Percentiles rank a stretch among this genome's conserved stretches.
Conservation (phyloP, 805 yeast species). For the Ogataea corticis region DNA sequence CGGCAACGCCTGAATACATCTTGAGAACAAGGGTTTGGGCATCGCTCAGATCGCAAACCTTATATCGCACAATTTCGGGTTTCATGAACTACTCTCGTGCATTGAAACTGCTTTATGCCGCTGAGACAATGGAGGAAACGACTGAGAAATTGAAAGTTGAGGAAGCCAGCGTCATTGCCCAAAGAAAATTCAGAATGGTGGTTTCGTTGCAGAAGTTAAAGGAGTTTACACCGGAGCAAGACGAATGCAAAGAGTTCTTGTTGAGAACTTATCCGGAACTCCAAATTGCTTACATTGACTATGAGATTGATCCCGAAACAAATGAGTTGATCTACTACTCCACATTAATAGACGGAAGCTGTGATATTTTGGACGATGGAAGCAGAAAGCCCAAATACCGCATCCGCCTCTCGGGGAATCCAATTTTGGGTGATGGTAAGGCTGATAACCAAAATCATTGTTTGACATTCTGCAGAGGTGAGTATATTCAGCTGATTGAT, state of each 20-base stretch:
- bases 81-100: constrained; percentile 79
- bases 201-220: constrained; percentile 65
- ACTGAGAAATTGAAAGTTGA: constrained; percentile 42
- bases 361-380: constrained; percentile 60
- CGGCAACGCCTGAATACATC: constrained; percentile 61
- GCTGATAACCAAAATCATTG: constrained; percentile 83
- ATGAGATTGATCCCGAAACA: constrained; percentile 44
- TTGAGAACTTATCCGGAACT: constrained; percentile 67
- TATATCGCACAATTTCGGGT: constrained; percentile 80
- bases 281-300: constrained; percentile 63
- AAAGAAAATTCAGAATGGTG: constrained; percentile 62
- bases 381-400: constrained; percentile 60
- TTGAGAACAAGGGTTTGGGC: constrained; percentile 85
- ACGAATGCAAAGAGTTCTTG: constrained; percentile 57
- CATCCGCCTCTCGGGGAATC: constrained; percentile 72
- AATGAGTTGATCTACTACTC: constrained; percentile 55
- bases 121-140: constrained; percentile 43
- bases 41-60: constrained; percentile 76
- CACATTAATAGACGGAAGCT: constrained; percentile 68
- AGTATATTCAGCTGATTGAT: constrained; percentile 76
- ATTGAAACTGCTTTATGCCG: constrained; percentile 60
- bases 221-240: constrained; percentile 55
- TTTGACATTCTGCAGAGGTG: constrained; percentile 74
- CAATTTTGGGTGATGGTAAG: constrained; percentile 83
- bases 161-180: constrained; percentile 53